Evolutionary conservation across 768 basidiomycete species (phyloP).

Genomic region (Multifurca ochricompacta): DNA sequence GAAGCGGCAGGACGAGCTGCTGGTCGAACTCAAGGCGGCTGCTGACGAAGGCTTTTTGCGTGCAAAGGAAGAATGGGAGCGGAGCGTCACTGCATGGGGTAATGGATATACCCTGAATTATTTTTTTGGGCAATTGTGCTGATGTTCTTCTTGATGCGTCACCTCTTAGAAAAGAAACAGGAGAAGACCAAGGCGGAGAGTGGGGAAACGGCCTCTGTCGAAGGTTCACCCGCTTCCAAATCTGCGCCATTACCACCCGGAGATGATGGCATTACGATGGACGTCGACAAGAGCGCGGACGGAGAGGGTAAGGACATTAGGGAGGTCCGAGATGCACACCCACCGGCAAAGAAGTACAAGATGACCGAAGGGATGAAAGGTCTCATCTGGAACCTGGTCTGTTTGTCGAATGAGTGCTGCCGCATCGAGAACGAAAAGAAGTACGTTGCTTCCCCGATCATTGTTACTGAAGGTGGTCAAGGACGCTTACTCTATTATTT

Average conservation of each 20-base stretch:
- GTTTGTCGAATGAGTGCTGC: constrained; percentile 78
- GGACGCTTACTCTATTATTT: neutral
- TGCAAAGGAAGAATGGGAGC: constrained; percentile 73
- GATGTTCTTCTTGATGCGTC: neutral
- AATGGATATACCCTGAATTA: neutral
- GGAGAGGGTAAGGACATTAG: constrained; percentile 30
- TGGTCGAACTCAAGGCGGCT: constrained; percentile 52
- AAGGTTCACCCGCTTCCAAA: constrained; percentile 26
- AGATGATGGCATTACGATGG: constrained; percentile 23
- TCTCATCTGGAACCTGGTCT: constrained; percentile 72
- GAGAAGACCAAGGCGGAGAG: constrained; percentile 30
- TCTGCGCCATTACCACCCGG: constrained; percentile 19
- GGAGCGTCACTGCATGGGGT: constrained; percentile 64
- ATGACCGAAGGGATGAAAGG: constrained; percentile 76
- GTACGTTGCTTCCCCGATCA: constrained; percentile 28
- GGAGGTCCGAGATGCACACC: constrained; percentile 37
- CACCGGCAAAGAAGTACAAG: constrained; percentile 69
- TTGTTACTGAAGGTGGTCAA: neutral
- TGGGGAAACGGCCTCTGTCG: constrained; percentile 23
- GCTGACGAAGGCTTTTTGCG: constrained; percentile 60
- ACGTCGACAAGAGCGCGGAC: constrained; percentile 25
- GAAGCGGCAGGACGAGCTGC: constrained; percentile 58
- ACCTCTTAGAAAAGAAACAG: constrained; percentile 47
- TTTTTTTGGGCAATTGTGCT: neutral
- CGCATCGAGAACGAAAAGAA: constrained; percentile 60